These are phyloP conservation scores for Trichoderma orchidacearum DNA, from an alignment of 495 filamentous ascomycete genomes.

Conservation along the genomic window DNA sequence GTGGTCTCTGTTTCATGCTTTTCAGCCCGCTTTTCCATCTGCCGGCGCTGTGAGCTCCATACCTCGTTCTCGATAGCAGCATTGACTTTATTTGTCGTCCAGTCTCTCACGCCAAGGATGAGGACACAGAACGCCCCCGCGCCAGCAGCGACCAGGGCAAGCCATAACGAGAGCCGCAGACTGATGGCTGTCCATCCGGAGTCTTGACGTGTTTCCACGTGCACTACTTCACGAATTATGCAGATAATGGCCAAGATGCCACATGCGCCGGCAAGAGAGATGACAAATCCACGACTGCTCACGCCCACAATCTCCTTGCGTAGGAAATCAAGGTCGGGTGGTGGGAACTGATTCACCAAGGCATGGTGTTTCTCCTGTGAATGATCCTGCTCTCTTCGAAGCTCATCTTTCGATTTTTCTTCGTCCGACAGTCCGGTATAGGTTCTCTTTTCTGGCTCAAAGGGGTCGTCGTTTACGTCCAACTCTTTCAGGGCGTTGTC, in stretches of 20 bases:
- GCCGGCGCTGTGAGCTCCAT: conserved; percentile 37
- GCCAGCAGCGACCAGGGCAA: conserved; percentile 11
- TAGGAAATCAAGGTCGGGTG: conserved; percentile 36
- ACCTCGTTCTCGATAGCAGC: conserved; percentile 46
- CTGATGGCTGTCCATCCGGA: neutral
- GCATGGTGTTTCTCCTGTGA: conserved; percentile 29
- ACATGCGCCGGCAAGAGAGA: conserved; percentile 18
- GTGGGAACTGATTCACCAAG: conserved; percentile 48
- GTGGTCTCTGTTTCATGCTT: conserved; percentile 36
- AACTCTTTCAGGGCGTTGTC: conserved; percentile 34
- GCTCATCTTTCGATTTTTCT: conserved; percentile 29
- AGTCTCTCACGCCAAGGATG: conserved; percentile 32
- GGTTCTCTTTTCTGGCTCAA: conserved; percentile 9
- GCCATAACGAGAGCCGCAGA: neutral
- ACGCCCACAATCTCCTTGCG: conserved; percentile 29
- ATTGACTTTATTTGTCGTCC: conserved; percentile 37
- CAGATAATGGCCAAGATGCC: neutral
- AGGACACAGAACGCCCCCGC: conserved; percentile 13
- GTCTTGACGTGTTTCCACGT: neutral
- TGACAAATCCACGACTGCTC: conserved; percentile 29
- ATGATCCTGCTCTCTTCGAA: conserved; percentile 32
- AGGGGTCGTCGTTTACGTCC: neutral
- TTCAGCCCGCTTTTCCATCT: conserved; percentile 22
- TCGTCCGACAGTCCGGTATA: conserved; percentile 31
- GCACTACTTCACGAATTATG: neutral